Evolutionary conservation across 2,329 filamentous ascomycete genomes (phyloP).

Genomic region (Seiridium unicorne): DNA sequence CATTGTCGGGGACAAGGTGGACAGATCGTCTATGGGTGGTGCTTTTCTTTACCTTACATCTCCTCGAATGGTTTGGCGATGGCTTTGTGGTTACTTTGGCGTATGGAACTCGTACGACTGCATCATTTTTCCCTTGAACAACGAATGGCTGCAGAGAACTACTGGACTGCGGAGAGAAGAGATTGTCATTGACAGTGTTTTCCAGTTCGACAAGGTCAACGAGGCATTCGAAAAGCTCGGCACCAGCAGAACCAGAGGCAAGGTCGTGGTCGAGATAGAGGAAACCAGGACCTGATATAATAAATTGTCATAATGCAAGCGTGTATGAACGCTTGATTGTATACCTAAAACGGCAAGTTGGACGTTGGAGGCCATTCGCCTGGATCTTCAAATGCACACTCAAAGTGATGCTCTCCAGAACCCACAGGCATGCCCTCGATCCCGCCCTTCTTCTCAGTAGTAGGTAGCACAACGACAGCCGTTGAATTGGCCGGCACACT

Average conservation of each 20-base stretch:
- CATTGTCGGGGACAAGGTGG: conserved; percentile 18
- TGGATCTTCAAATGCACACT: background rate
- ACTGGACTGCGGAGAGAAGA: background rate
- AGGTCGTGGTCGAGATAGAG: conserved; percentile 7
- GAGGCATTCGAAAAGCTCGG: conserved; percentile 11
- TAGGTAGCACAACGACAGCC: background rate
- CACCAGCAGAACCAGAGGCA: conserved; percentile 7
- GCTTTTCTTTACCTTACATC: background rate
- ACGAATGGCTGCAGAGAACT: background rate
- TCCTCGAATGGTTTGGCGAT: conserved; percentile 5
- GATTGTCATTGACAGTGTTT: conserved; percentile 4
- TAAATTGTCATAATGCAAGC: background rate
- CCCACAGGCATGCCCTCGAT: background rate
- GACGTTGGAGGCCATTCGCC: conserved; percentile 3
- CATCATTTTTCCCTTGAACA: background rate
- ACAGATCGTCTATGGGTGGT: conserved; percentile 8
- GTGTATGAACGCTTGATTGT: no score
- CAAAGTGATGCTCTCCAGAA: conserved; percentile 1
- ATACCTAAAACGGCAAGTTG: background rate
- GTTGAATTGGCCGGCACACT: background rate
- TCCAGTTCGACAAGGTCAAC: conserved; percentile 8
- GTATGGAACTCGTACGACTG: conserved; percentile 6
- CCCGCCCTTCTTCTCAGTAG: background rate
- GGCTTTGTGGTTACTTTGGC: conserved; percentile 1
- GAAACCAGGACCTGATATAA: background rate